Conservation (phyloP, 2,329 filamentous ascomycete species). For the Kalmusia sp. region DNA sequence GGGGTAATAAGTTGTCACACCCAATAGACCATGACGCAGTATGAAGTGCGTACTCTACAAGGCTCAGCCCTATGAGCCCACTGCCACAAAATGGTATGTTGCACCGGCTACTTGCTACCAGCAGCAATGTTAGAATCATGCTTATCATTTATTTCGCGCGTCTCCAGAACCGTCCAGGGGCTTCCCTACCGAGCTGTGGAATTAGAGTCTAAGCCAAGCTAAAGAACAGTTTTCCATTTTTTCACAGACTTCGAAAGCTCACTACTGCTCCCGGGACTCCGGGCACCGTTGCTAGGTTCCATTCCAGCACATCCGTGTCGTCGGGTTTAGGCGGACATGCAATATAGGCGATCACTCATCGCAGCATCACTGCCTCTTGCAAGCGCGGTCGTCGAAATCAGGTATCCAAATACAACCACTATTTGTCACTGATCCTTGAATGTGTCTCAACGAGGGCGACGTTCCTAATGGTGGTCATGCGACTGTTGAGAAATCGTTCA, state of each 20-base stretch:
- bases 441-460: background rate
- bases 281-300: background rate
- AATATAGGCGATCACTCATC: constrained; percentile 6
- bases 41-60: background rate
- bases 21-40: background rate
- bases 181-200: too few species aligned
- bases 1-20: background rate
- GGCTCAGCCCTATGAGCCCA: background rate
- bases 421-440: background rate
- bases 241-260: too few species aligned
- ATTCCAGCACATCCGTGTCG: background rate
- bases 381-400: background rate
- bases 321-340: background rate
- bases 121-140: background rate
- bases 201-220: background rate
- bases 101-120: background rate
- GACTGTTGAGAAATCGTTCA: background rate
- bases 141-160: background rate
- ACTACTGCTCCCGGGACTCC: constrained; percentile 1
- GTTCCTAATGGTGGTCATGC: background rate
- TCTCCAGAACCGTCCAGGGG: too few species aligned
- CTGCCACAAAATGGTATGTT: background rate
- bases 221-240: too few species aligned
- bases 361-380: background rate
- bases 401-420: background rate